Evolutionary conservation across 2,329 filamentous ascomycete species (phyloP).

Genomic region (Colletotrichum limetticola): DNA sequence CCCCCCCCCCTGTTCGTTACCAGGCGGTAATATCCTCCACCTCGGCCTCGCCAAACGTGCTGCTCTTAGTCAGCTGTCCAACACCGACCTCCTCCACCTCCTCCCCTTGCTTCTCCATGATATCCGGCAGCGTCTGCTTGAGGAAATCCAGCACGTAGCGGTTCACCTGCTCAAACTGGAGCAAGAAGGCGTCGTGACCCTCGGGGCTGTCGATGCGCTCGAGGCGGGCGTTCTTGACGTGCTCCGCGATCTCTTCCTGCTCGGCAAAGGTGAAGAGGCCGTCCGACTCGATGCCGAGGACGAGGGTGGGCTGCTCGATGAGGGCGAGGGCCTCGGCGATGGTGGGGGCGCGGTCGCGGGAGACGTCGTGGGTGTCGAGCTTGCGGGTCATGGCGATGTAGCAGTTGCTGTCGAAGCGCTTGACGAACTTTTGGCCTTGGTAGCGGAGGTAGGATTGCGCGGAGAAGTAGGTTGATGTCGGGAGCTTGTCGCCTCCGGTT

Average conservation of each 20-base stretch:
- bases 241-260: conserved; percentile 88
- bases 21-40: conserved; percentile 96
- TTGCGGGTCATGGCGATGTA: conserved; percentile 99
- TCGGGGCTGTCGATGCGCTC: conserved; percentile 93
- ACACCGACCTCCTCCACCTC: conserved; percentile 58
- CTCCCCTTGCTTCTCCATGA: conserved; percentile 76
- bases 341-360: conserved; percentile 74
- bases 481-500: conserved; percentile 61
- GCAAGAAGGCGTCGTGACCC: conserved; percentile 93
- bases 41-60: conserved; percentile 94
- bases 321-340: conserved; percentile 80
- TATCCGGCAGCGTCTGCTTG: conserved; percentile 83
- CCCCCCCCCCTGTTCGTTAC: conserved; percentile 58
- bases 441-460: conserved; percentile 98
- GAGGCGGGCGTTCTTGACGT: conserved; percentile 80
- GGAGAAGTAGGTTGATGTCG: conserved; percentile 90
- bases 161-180: conserved; percentile 99
- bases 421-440: conserved; percentile 96
- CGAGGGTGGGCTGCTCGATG: conserved; percentile 89
- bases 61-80: conserved; percentile 80
- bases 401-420: conserved; percentile 97
- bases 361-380: conserved; percentile 96
- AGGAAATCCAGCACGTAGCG: conserved; percentile 86
- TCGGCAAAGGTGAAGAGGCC: conserved; percentile 97
- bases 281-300: conserved; percentile 94